These are phyloP conservation scores for Diaporthe ampelina DNA, from an alignment of 2,329 filamentous ascomycete species.

Conservation along the genomic window DNA sequence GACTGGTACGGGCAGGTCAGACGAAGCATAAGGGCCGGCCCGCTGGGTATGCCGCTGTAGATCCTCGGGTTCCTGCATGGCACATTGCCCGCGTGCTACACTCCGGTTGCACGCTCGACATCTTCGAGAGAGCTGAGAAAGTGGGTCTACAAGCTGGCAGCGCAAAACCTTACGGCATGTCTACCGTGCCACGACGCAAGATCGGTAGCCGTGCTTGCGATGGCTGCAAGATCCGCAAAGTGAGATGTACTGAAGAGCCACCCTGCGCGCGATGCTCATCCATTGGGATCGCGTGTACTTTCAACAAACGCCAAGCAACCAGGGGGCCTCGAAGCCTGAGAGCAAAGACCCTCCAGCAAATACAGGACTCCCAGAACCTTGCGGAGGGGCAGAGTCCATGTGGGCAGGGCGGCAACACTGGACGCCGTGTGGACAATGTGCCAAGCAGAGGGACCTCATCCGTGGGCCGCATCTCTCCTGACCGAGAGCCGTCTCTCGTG, in stretches of 20 bases:
- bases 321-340: constrained; percentile 62
- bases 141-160: constrained; percentile 6
- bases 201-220: constrained; percentile 62
- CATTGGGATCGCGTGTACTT: constrained; percentile 64
- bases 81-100: constrained; percentile 11
- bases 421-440: background rate
- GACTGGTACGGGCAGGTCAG: background rate
- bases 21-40: constrained; percentile 24
- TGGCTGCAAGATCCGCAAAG: constrained; percentile 66
- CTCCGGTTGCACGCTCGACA: background rate
- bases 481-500: constrained; percentile 3
- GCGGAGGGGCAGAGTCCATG: constrained; percentile 1
- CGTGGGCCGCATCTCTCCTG: constrained; percentile 21
- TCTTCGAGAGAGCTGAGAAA: constrained; percentile 1
- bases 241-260: constrained; percentile 62
- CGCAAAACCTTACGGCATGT: background rate
- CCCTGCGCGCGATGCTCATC: constrained; percentile 62
- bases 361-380: constrained; percentile 50
- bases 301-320: constrained; percentile 58
- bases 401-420: background rate
- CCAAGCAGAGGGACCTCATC: constrained; percentile 2
- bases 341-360: constrained; percentile 60
- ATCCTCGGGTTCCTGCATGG: constrained; percentile 23
- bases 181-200: constrained; percentile 46
- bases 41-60: constrained; percentile 23